Evolutionary conservation across 192 early-diverging fungal species (phyloP).

Genomic region (Backusella psychrophila): DNA sequence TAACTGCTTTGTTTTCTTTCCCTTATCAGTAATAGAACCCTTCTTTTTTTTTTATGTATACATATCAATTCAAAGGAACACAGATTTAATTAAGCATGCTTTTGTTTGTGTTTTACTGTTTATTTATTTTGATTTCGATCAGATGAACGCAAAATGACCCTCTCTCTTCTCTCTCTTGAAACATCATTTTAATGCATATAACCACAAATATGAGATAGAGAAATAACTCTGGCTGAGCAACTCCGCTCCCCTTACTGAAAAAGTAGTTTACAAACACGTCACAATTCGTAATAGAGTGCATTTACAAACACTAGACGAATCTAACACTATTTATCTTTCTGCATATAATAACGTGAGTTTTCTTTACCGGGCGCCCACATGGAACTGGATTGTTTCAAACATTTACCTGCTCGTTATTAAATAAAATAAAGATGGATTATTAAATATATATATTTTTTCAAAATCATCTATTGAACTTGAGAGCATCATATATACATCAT

Average conservation of each 20-base stretch:
- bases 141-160: neutral
- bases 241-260: slow-evolving; percentile 33
- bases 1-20: neutral
- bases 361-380: slow-evolving; percentile 8
- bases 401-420: neutral
- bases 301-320: slow-evolving; percentile 53
- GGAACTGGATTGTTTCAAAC: slow-evolving; percentile 44
- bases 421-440: neutral
- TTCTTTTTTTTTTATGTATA: neutral
- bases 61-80: no score
- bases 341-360: slow-evolving; percentile 38
- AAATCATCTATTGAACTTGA: no score
- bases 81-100: neutral
- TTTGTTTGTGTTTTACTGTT: neutral
- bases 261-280: slow-evolving; percentile 66
- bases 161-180: neutral
- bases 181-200: neutral
- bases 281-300: slow-evolving; percentile 4
- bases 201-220: neutral
- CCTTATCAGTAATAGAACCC: neutral
- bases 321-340: slow-evolving; percentile 71
- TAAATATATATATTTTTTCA: no score
- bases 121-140: neutral
- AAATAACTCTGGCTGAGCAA: neutral
- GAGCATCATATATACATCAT: no score